These are phyloP conservation scores for Volvox carteri DNA, from an alignment of 163 green algal species.

Conservation along the genomic window DNA sequence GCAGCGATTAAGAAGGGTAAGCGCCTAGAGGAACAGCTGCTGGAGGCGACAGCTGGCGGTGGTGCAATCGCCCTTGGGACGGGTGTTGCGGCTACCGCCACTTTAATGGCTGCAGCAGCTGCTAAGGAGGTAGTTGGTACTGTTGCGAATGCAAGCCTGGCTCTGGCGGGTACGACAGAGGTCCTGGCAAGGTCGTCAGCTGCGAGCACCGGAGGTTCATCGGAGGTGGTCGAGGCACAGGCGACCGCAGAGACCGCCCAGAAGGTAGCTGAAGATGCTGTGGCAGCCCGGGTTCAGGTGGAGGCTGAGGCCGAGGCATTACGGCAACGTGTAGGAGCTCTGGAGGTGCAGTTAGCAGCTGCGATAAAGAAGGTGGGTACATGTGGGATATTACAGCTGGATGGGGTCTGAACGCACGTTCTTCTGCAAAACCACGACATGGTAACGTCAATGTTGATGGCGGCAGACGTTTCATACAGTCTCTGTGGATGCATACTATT, in stretches of 20 bases:
- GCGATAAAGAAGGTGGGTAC: slow-evolving; percentile 40
- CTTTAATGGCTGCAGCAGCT: neutral
- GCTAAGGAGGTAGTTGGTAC: neutral
- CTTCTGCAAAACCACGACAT: too few relatives aligned
- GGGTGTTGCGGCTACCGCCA: neutral
- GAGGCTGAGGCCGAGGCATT: neutral
- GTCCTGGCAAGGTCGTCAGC: neutral
- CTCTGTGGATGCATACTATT: too few relatives aligned
- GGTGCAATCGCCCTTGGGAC: neutral
- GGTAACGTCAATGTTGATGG: too few relatives aligned
- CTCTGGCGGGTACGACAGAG: neutral
- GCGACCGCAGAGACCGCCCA: neutral
- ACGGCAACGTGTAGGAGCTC: neutral
- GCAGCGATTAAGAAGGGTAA: slow-evolving; percentile 60
- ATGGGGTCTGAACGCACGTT: too few relatives aligned
- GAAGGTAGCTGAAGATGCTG: neutral
- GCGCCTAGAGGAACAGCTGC: slow-evolving; percentile 53
- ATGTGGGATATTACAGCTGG: too few relatives aligned
- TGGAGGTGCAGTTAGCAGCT: slow-evolving; percentile 36
- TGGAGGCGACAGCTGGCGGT: slow-evolving; percentile 5
- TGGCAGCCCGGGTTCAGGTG: neutral
- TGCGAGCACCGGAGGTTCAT: neutral
- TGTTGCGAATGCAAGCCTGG: neutral
- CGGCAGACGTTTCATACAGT: too few relatives aligned
- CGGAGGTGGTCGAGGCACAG: neutral